These are phyloP conservation scores for Pythium pectinolyticum DNA, from an alignment of 352 stramenopile genomes.

Conservation along the genomic window DNA sequence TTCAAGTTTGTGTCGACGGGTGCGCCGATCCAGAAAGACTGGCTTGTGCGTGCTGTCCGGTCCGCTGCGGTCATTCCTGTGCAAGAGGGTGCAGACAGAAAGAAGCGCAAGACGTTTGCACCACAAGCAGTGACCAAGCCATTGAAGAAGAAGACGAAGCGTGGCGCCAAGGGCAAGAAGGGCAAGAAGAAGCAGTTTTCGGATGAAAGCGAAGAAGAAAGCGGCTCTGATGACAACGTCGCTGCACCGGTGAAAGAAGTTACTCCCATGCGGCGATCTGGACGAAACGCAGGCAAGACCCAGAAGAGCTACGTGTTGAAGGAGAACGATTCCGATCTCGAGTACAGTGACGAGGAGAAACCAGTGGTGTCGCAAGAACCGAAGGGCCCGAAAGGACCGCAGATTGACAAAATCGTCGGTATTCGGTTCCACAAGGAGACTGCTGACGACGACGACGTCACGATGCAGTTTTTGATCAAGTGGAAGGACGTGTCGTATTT, in stretches of 20 bases:
- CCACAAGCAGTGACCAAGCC: slow-evolving; percentile 55
- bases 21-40: slow-evolving; percentile 73
- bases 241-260: slow-evolving; percentile 36
- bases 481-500: slow-evolving; percentile 98
- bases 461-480: slow-evolving; percentile 99
- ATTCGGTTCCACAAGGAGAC: slow-evolving; percentile 74
- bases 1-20: slow-evolving; percentile 89
- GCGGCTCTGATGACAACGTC: slow-evolving; percentile 60
- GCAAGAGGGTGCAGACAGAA: slow-evolving; percentile 55
- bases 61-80: slow-evolving; percentile 60
- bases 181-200: slow-evolving; percentile 72
- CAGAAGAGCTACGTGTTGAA: slow-evolving; percentile 88
- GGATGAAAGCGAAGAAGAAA: slow-evolving; percentile 81
- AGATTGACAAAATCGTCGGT: slow-evolving; percentile 94
- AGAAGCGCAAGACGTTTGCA: slow-evolving; percentile 78
- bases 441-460: slow-evolving; percentile 47
- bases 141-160: slow-evolving; percentile 68
- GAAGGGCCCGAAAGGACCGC: slow-evolving; percentile 60
- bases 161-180: slow-evolving; percentile 46
- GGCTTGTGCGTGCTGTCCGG: slow-evolving; percentile 68
- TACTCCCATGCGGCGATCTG: slow-evolving; percentile 67
- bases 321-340: slow-evolving; percentile 66
- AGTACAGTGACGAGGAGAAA: slow-evolving; percentile 73
- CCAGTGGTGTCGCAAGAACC: slow-evolving; percentile 36
- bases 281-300: slow-evolving; percentile 76